These are phyloP conservation scores for Curvularia eragrostidis DNA, from an alignment of 2,329 filamentous ascomycete genomes.

Conservation along the genomic window DNA sequence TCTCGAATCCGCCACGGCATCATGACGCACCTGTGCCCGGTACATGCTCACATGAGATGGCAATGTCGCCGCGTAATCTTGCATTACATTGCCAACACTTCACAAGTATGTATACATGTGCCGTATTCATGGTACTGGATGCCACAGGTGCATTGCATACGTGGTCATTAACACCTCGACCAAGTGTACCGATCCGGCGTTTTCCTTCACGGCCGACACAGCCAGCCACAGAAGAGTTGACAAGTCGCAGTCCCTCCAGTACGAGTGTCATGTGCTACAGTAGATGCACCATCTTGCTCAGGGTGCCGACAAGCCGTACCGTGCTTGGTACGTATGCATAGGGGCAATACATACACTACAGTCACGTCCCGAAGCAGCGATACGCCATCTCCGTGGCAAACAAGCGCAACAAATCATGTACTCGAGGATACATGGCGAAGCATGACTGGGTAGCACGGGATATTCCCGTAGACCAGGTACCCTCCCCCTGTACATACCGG, in stretches of 20 bases:
- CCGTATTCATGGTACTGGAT: background rate
- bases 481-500: background rate
- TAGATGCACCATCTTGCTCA: background rate
- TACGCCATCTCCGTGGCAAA: background rate
- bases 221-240: background rate
- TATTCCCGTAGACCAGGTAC: constrained; percentile 1
- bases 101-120: background rate
- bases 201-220: background rate
- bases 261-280: background rate
- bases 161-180: background rate
- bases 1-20: background rate
- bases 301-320: background rate
- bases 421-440: constrained; percentile 2
- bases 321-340: background rate
- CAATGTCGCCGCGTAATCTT: background rate
- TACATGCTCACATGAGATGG: background rate
- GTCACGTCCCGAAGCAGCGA: background rate
- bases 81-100: background rate
- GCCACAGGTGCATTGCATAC: background rate
- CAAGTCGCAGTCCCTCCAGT: background rate
- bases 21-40: background rate
- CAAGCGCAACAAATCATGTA: background rate
- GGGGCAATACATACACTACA: background rate
- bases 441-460: constrained; percentile 1
- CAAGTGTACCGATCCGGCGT: background rate